Base-by-base conservation (phyloP, 2,329 filamentous ascomycete genomes). In the Trichoderma koningii region DNA sequence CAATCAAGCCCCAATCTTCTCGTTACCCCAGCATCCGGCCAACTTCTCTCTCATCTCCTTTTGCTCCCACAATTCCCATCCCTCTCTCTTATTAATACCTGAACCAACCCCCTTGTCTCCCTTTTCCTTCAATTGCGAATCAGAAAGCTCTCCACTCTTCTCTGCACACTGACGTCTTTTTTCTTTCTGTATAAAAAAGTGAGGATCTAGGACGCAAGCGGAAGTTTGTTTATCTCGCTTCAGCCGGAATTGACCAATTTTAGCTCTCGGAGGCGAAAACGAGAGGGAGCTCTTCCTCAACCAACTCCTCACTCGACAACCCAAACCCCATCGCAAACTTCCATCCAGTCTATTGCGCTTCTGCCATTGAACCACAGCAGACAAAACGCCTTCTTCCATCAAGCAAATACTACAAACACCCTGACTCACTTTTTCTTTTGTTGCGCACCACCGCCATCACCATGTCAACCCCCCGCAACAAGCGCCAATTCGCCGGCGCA, bases 401-500 rank as follows among this genome's bases (percentile, higher is more conserved):
- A 34, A 34, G 2, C 3, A 12, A 12, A 34, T 12, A 34, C 1
- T 34, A 34, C 30, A 34, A 34, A n/a, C 15, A 5, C 4, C 23
- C 15, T 50, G 21, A 64, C 50, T 48, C 62, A 53, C 34, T 34
- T 48, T 23, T 23, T 23, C 21, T 23, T 23, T 23, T 3, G 21
- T 23, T 23, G 21, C 21, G 21, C 21, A 23, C 21, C 21, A 23
- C 21, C 30, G 30, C 30, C 30, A 34, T 34, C 72, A 72, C 68
- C 66, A 86, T 87, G 84, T 82, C 83, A 34, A 78, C 75, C 63
- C 81, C 82, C 28, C 81, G 84, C 72, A 80, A 80, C 60, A 89
- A 89, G 78, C 85, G 86, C 56, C 85, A 82, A 66, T 88, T 88
- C 73, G 82, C 84, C 64, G 86, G 86, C 71, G 81, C 83, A 61